These are phyloP conservation scores for Globisporangium viniferum DNA, from an alignment of 352 stramenopile species.

Conservation along the genomic window DNA sequence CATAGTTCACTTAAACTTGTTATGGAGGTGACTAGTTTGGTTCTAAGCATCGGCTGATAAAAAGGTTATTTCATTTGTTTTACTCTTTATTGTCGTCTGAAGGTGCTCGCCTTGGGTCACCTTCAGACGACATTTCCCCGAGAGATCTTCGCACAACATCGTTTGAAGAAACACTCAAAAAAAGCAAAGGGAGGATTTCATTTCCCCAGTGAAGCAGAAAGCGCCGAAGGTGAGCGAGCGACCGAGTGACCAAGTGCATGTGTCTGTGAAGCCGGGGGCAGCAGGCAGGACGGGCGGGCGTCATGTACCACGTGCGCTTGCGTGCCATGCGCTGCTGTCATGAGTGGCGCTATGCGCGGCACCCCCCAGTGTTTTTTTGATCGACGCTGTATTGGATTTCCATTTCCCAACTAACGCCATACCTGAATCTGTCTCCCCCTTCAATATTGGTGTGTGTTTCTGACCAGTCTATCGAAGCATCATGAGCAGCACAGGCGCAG, in stretches of 20 bases:
- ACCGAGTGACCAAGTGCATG: neutral
- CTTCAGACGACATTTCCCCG: neutral
- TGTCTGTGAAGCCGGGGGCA: neutral
- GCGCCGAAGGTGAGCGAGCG: neutral
- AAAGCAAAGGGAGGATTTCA: neutral
- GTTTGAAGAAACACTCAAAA: neutral
- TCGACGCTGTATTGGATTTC: too few species aligned
- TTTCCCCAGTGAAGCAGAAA: neutral
- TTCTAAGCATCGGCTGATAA: too few species aligned
- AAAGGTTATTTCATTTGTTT: too few species aligned
- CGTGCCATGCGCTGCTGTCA: neutral
- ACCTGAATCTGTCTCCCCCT: neutral
- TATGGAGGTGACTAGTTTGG: neutral
- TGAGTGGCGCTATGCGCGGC: neutral
- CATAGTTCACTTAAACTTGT: neutral
- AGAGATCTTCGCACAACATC: neutral
- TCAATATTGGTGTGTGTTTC: neutral
- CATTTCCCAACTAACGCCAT: neutral
- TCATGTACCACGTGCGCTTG: neutral
- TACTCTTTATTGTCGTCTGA: too few species aligned
- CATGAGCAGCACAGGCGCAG: slow-evolving; percentile 85
- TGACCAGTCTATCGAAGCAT: slow-evolving; percentile 9
- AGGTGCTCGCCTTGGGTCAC: neutral
- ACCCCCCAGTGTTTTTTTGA: neutral
- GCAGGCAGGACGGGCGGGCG: too few species aligned